phyloP scores from a whole-genome alignment of 2,329 filamentous ascomycete species.

The Byssoonygena ceratinophila region DNA sequence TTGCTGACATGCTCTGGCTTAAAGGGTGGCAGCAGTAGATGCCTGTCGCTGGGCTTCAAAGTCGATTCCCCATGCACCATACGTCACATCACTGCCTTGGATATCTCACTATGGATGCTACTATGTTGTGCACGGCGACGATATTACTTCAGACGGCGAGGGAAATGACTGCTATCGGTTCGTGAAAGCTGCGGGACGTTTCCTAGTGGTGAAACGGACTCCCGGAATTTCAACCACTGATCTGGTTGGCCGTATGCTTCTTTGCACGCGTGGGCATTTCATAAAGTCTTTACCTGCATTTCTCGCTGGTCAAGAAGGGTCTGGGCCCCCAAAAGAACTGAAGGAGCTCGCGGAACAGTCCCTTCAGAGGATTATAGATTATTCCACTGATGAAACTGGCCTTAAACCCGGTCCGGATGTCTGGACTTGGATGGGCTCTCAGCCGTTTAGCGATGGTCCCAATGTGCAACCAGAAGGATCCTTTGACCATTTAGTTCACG shows the following conservation, averaged over 20 bases:
- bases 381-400: slow-evolving; percentile 78
- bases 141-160: slow-evolving; percentile 87
- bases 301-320: slow-evolving; percentile 61
- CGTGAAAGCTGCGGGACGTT: slow-evolving; percentile 84
- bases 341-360: slow-evolving; percentile 55
- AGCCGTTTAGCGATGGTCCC: slow-evolving; percentile 28
- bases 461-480: slow-evolving; percentile 50
- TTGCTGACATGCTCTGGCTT: slow-evolving; percentile 10
- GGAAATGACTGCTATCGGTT: slow-evolving; percentile 97
- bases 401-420: slow-evolving; percentile 69
- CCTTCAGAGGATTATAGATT: slow-evolving; percentile 66
- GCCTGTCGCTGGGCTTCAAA: slow-evolving; percentile 90
- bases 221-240: slow-evolving; percentile 96
- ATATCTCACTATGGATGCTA: slow-evolving; percentile 91
- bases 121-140: slow-evolving; percentile 93
- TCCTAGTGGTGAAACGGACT: slow-evolving; percentile 93
- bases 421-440: slow-evolving; percentile 61
- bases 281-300: slow-evolving; percentile 65
- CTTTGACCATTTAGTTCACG: slow-evolving; percentile 59
- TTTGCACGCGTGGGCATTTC: slow-evolving; percentile 91
- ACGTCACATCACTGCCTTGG: slow-evolving; percentile 88
- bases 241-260: slow-evolving; percentile 91
- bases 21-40: slow-evolving; percentile 73
- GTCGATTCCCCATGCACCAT: slow-evolving; percentile 75
- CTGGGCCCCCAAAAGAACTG: slow-evolving; percentile 58